Percentiles rank a stretch among this genome's conserved stretches.
phyloP scores from a whole-genome alignment of 2,329 filamentous ascomycete species.

The Ceratocystis ficicola region DNA sequence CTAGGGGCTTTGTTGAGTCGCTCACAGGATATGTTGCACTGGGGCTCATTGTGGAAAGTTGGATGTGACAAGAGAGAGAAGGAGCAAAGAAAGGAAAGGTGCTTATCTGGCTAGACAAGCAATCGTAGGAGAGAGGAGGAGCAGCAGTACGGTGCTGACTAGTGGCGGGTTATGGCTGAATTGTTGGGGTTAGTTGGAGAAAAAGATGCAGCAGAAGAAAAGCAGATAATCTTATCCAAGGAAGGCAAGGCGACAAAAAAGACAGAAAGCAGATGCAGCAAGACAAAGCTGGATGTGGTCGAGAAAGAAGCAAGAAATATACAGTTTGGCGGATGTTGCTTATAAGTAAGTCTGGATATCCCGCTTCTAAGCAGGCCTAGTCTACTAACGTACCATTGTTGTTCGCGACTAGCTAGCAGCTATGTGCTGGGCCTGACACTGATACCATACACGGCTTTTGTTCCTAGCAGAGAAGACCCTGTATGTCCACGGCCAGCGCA shows the following conservation, averaged over 20 bases:
- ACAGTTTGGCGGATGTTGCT: background rate
- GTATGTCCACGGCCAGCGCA: background rate
- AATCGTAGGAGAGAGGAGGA: background rate
- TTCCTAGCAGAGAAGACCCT: background rate
- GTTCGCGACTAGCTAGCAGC: background rate
- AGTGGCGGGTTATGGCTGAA: background rate
- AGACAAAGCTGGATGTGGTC: background rate
- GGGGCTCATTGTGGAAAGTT: constrained; percentile 29
- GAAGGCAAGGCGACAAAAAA: background rate
- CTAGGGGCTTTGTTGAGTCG: constrained; percentile 3
- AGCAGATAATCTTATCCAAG: background rate
- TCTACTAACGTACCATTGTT: background rate
- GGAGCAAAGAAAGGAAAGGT: background rate
- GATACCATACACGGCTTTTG: background rate
- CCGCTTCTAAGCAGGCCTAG: background rate
- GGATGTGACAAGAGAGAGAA: background rate
- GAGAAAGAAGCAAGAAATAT: background rate
- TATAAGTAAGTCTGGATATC: constrained; percentile 8
- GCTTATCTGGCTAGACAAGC: background rate
- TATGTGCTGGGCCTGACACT: background rate
- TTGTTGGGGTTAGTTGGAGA: constrained; percentile 3
- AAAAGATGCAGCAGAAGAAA: background rate
- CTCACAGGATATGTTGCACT: constrained; percentile 25
- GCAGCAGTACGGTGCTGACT: background rate
- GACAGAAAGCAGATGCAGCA: background rate